Percentiles rank a stretch among this genome's conserved stretches.
Evolutionary conservation across 305 asterid genomes (phyloP).

Genomic region (Euphrasia arctica): DNA sequence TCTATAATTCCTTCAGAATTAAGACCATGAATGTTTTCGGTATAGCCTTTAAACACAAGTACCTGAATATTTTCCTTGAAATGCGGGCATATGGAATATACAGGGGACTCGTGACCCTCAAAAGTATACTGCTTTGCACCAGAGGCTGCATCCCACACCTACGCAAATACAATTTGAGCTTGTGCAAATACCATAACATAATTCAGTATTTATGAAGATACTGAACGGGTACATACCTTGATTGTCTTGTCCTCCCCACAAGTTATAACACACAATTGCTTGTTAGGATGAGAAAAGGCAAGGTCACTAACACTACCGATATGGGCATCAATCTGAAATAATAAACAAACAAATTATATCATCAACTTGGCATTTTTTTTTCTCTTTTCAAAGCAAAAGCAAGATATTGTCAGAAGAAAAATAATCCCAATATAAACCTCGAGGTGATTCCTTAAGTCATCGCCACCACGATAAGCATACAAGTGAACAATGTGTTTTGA

Average conservation of each 20-base stretch:
- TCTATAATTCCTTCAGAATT: slow-evolving; percentile 3
- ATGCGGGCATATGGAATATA: slow-evolving; percentile 66
- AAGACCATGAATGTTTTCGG: neutral
- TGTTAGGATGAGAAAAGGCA: slow-evolving; percentile 56
- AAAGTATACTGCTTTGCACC: slow-evolving; percentile 52
- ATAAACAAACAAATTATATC: slow-evolving; percentile 24
- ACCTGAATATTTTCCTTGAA: slow-evolving; percentile 56
- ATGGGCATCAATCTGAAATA: slow-evolving; percentile 70
- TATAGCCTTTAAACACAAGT: slow-evolving; percentile 18
- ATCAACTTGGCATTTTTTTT: slow-evolving; percentile 9
- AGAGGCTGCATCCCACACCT: slow-evolving; percentile 71
- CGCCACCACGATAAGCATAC: slow-evolving; percentile 48
- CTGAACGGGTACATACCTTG: slow-evolving; percentile 40
- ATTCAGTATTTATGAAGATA: slow-evolving; percentile 12
- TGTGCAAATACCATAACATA: slow-evolving; percentile 19
- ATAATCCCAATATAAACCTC: slow-evolving; percentile 47
- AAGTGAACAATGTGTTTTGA: slow-evolving; percentile 70
- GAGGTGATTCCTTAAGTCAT: slow-evolving; percentile 50
- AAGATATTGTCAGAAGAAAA: slow-evolving; percentile 1
- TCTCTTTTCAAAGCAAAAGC: slow-evolving; percentile 8
- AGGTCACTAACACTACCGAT: slow-evolving; percentile 61
- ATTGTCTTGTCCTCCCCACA: slow-evolving; percentile 81
- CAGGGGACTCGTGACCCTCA: slow-evolving; percentile 72
- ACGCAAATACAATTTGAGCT: slow-evolving; percentile 19
- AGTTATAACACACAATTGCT: slow-evolving; percentile 51